Evolutionary conservation across 306 rosid genomes (phyloP).

Genomic region (Myrica gale): DNA sequence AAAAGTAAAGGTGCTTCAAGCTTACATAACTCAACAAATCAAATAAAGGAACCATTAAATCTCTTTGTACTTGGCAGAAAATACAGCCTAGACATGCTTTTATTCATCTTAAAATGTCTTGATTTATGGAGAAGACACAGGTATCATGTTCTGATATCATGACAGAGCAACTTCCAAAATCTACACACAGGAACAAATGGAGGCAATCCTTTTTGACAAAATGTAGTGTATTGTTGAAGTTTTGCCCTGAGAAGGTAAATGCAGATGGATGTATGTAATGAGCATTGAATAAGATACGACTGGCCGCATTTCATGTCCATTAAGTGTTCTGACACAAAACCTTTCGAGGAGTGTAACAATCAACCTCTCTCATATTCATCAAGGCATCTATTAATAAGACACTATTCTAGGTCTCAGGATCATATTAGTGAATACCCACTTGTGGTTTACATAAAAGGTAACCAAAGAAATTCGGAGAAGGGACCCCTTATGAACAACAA

Average conservation of each 20-base stretch:
- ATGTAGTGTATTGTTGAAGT: not conserved
- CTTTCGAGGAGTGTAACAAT: not conserved
- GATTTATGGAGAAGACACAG: not conserved
- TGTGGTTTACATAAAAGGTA: not conserved
- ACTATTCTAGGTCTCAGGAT: not conserved
- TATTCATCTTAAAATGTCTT: not conserved
- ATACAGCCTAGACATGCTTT: not conserved
- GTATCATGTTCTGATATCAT: not conserved
- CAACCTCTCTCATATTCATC: not conserved
- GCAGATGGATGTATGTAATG: not conserved
- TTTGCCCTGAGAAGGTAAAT: not conserved
- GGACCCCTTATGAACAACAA: not conserved
- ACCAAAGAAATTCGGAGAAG: not conserved
- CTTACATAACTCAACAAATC: not conserved
- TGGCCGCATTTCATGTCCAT: not conserved
- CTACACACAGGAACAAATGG: not conserved
- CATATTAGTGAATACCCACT: not conserved
- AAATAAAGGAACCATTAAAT: not conserved
- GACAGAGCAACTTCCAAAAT: not conserved
- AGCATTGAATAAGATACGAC: not conserved
- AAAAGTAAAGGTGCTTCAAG: not conserved
- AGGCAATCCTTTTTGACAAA: not conserved
- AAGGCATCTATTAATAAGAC: not conserved
- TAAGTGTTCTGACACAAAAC: not conserved
- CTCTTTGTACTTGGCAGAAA: not conserved